phyloP scores from a whole-genome alignment of 2,329 filamentous ascomycete genomes.

The Nemania diffusa region DNA sequence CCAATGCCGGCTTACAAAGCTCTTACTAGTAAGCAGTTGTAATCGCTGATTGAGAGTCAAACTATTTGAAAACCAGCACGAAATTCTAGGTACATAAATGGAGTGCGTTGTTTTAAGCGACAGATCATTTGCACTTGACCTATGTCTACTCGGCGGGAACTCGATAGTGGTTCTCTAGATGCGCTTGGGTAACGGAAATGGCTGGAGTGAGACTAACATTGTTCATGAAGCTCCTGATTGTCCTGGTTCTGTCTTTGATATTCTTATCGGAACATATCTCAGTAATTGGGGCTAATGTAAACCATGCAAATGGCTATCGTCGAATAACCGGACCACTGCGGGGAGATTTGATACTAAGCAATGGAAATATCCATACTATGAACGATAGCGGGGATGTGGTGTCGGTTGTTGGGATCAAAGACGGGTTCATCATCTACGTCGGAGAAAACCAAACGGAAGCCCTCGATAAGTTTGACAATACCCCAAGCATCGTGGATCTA shows the following conservation, averaged over 20 bases:
- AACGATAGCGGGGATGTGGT: constrained; percentile 27
- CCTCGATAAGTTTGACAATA: constrained; percentile 15
- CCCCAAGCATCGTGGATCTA: constrained; percentile 40
- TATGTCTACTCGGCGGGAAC: too few relatives aligned
- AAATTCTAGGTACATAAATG: not conserved
- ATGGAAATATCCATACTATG: constrained; percentile 46
- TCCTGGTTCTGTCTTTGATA: not conserved
- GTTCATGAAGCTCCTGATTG: not conserved
- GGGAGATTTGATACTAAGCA: constrained; percentile 43
- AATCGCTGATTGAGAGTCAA: constrained; percentile 7
- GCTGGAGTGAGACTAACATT: not conserved
- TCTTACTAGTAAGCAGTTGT: constrained; percentile 10
- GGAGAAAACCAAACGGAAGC: constrained; percentile 41
- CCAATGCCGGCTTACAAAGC: constrained; percentile 31
- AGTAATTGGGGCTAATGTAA: not conserved
- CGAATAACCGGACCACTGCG: constrained; percentile 18
- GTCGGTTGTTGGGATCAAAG: constrained; percentile 42
- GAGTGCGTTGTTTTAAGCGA: not conserved
- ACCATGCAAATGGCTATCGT: not conserved
- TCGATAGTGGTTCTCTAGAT: not conserved
- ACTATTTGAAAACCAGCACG: too few relatives aligned
- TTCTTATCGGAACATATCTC: not conserved
- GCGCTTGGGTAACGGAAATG: not conserved
- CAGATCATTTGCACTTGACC: not conserved
- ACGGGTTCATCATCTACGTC: constrained; percentile 43